Evolutionary conservation across 352 stramenopile species (phyloP), one percentile per base, ranked within the genome.

Genomic region (Pythium angustatum): DNA sequence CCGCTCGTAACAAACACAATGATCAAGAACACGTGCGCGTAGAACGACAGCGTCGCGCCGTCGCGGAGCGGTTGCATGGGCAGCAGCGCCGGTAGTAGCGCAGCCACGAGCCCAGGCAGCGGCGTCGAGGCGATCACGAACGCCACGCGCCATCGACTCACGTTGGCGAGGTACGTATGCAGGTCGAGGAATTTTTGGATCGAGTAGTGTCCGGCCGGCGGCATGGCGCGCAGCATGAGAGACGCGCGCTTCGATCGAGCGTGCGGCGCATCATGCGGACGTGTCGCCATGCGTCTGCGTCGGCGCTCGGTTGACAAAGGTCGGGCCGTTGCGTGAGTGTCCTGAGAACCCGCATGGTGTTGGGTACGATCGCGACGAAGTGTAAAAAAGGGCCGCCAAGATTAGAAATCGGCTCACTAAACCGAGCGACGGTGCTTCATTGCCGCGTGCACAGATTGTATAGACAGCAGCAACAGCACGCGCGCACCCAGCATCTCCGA

Each of bases 161-260:
- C 33, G 7, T 7, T 43, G 2, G n/a, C 17, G 15, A 49, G 36
- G 54, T 68, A 72, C 7, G 19, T 11, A 22, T 72, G 38, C 22
- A 71, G 45, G 6, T 49, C 64, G 36, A 71, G 41, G 47, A 68
- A 68, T 28, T 68, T 68, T 9, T 36, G 24, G 36, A 54, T 22
- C 24, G 62, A 68, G 41, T 68, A 68, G 15, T 41, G 44, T 17
- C 45, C 38, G 30, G 31, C 17, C 5, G 31, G 41, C 33, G 27
- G 44, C 3, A 52, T 9, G 40, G 52, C 52, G 24, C 24, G 38
- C 24, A 62, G 21, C 43, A 55, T 12, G 26, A 53, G 6, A n/a
- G 44, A 48, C 30, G 19, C 28, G 31, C 33, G 51, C 12, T 26
- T 17, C 6, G 51, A 47, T 15, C 17, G 51, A 12, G 28, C 5